These are phyloP conservation scores for Clarireedia homoeocarpa DNA, from an alignment of 2,329 filamentous ascomycete species.

Conservation along the genomic window DNA sequence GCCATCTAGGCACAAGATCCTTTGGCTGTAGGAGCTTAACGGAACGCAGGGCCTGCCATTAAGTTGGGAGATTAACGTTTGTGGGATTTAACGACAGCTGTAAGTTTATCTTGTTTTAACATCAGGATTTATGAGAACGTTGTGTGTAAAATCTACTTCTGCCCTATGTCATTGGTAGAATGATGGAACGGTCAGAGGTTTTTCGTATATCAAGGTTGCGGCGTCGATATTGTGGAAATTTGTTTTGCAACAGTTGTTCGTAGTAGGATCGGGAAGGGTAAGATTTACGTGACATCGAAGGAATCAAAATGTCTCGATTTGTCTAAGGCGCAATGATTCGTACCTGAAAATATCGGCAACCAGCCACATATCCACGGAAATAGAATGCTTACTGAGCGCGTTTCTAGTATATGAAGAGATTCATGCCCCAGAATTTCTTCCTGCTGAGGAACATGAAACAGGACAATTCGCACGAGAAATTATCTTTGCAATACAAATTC, in stretches of 20 bases:
- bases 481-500: background rate
- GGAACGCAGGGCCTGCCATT: background rate
- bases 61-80: background rate
- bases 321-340: background rate
- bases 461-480: background rate
- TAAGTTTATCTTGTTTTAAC: background rate
- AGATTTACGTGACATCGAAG: background rate
- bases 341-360: background rate
- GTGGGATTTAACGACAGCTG: background rate
- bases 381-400: background rate
- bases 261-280: background rate
- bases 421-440: background rate
- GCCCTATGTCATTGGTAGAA: background rate
- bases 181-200: background rate
- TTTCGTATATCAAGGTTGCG: background rate
- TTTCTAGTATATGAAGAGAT: no score
- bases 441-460: background rate
- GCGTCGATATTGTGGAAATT: conserved; percentile 2
- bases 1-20: background rate
- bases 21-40: background rate
- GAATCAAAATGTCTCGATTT: background rate
- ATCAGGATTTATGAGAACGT: background rate
- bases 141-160: background rate
- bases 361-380: background rate
- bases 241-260: background rate